phyloP scores from a whole-genome alignment of 495 filamentous ascomycete species.

The Bombardia bombarda region DNA sequence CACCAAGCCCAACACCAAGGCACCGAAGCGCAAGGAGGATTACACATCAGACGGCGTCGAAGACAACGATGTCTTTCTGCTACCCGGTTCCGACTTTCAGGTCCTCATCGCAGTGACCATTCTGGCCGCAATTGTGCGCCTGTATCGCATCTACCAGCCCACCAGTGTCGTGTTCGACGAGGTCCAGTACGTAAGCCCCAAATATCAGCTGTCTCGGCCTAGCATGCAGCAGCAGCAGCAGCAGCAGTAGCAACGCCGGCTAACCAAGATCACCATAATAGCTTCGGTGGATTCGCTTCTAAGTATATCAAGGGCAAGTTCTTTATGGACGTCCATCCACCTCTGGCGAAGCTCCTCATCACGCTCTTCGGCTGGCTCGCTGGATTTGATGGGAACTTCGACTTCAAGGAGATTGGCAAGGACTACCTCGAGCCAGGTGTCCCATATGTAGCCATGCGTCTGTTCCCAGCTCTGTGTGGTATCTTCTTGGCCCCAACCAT shows the following conservation, averaged over 20 bases:
- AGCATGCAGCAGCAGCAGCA: too few species aligned
- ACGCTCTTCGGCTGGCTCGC: constrained; percentile 93
- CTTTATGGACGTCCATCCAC: constrained; percentile 99
- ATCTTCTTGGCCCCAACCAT: constrained; percentile 81
- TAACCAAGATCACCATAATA: constrained; percentile 30
- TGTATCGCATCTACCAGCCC: constrained; percentile 95
- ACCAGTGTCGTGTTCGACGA: constrained; percentile 97
- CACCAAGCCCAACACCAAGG: constrained; percentile 23
- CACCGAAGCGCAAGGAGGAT: constrained; percentile 34
- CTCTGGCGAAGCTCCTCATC: constrained; percentile 92
- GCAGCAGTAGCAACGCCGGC: too few species aligned
- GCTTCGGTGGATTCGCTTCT: constrained; percentile 93
- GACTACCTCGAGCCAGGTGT: constrained; percentile 93
- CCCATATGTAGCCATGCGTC: constrained; percentile 94
- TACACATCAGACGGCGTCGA: constrained; percentile 59
- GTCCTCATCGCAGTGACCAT: constrained; percentile 63
- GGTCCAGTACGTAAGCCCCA: constrained; percentile 86
- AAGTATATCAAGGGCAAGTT: constrained; percentile 98
- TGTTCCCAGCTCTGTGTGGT: constrained; percentile 84
- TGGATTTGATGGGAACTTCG: constrained; percentile 90
- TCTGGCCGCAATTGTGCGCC: constrained; percentile 67
- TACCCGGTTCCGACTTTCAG: constrained; percentile 77
- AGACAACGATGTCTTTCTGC: constrained; percentile 64
- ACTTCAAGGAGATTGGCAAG: constrained; percentile 99
- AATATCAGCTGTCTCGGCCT: too few species aligned